Conservation (phyloP, 768 basidiomycete species). For the Lentinula edodes region DNA sequence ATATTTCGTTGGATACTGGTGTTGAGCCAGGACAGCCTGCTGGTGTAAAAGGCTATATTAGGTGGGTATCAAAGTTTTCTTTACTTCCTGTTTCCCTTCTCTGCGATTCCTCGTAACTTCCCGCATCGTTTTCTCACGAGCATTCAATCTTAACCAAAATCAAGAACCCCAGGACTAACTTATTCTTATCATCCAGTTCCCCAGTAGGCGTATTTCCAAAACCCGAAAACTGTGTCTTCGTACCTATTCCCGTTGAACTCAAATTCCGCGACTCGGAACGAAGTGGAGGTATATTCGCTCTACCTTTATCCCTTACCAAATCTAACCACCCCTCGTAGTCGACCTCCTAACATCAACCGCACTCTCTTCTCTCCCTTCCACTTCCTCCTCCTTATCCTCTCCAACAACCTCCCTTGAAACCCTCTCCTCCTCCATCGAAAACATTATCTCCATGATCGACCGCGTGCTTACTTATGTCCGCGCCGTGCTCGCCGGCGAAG, state of each 20-base stretch:
- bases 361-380: constrained; percentile 37
- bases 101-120: not conserved
- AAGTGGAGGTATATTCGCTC: constrained; percentile 37
- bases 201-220: constrained; percentile 86
- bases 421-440: constrained; percentile 66
- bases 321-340: constrained; percentile 4
- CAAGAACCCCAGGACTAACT: not conserved
- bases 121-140: constrained; percentile 3
- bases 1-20: constrained; percentile 87
- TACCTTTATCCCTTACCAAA: too few relatives aligned
- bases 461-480: constrained; percentile 83
- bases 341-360: not conserved
- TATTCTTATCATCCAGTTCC: constrained; percentile 43
- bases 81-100: not conserved
- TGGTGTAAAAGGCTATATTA: constrained; percentile 83
- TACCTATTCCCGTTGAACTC: constrained; percentile 85
- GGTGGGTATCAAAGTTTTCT: constrained; percentile 38
- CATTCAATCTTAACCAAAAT: too few relatives aligned
- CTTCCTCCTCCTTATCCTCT: constrained; percentile 38
- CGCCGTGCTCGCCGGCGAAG: constrained; percentile 71
- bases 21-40: constrained; percentile 55
- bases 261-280: constrained; percentile 80
- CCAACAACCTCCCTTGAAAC: constrained; percentile 59
- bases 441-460: constrained; percentile 75
- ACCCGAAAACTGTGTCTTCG: constrained; percentile 92